Conservation (phyloP, 805 yeast species). For the Wickerhamomyces tratensis region DNA sequence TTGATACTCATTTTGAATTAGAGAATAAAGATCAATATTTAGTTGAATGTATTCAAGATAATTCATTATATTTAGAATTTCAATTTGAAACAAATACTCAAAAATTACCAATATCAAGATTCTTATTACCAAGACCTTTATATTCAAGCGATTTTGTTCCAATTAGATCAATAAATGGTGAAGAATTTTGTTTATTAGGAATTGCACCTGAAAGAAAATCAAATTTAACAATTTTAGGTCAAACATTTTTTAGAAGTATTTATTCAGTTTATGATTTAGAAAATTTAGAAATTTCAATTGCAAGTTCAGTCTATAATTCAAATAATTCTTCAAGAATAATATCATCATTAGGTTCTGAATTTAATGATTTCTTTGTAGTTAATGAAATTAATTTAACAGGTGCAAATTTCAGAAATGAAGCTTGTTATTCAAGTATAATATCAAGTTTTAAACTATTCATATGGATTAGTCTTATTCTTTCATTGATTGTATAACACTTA, state of each 20-base stretch:
- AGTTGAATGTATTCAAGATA: neutral
- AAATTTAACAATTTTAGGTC: constrained; percentile 10
- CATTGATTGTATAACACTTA: too few species aligned
- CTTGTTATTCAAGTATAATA: too few species aligned
- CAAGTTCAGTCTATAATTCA: constrained; percentile 14
- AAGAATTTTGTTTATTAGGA: constrained; percentile 8
- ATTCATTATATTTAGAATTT: neutral
- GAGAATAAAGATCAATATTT: neutral
- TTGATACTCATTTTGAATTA: neutral
- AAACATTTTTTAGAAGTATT: constrained; percentile 9
- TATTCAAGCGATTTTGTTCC: neutral
- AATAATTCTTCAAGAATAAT: constrained; percentile 22
- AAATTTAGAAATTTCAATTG: constrained; percentile 12
- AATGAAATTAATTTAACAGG: too few species aligned
- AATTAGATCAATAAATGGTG: neutral
- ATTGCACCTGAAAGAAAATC: constrained; percentile 2
- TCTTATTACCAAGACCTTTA: constrained; percentile 2
- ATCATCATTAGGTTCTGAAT: too few species aligned
- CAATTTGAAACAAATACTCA: neutral
- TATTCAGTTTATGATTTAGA: constrained; percentile 18
- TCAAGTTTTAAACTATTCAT: too few species aligned
- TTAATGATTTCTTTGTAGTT: too few species aligned
- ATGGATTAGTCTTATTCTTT: too few species aligned
- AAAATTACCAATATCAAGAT: neutral
- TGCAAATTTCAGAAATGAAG: too few species aligned